phyloP scores from a whole-genome alignment of 768 basidiomycete genomes.

The Clavulina sp. region DNA sequence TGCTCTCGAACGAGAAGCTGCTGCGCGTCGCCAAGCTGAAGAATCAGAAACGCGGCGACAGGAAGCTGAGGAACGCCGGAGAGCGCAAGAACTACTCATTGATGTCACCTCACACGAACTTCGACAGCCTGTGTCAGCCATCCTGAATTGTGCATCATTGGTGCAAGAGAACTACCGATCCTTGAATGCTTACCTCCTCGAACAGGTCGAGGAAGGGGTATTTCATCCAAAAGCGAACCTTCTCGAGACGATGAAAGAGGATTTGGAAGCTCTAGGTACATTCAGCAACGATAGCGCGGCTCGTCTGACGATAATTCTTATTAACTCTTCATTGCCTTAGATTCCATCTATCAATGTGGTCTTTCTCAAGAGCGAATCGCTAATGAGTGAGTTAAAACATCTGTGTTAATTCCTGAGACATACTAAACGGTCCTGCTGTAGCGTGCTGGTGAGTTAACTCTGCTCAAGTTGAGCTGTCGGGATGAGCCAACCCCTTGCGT shows the following conservation, averaged over 20 bases:
- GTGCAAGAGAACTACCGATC: conserved; percentile 20
- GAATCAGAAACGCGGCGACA: conserved; percentile 16
- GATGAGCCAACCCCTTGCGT: too few relatives aligned
- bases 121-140: conserved; percentile 16
- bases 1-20: conserved; percentile 18
- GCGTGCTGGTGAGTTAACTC: neutral
- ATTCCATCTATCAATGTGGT: conserved; percentile 24
- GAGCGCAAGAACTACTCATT: conserved; percentile 24
- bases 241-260: conserved; percentile 15
- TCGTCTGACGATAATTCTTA: too few relatives aligned
- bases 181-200: conserved; percentile 15
- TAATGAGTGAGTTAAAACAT: conserved; percentile 18
- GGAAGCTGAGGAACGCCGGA: conserved; percentile 17
- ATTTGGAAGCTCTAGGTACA: conserved; percentile 12
- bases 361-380: conserved; percentile 23
- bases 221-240: conserved; percentile 10
- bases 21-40: conserved; percentile 15
- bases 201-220: conserved; percentile 10
- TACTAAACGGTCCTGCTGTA: too few relatives aligned
- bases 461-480: too few relatives aligned
- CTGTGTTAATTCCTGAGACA: too few relatives aligned
- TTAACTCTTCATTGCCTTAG: conserved; percentile 21
- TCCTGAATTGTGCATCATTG: conserved; percentile 20
- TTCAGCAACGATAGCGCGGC: too few relatives aligned
- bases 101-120: conserved; percentile 23